Base-by-base conservation (phyloP, 257 asterid genomes). In the Datura wrightii region DNA sequence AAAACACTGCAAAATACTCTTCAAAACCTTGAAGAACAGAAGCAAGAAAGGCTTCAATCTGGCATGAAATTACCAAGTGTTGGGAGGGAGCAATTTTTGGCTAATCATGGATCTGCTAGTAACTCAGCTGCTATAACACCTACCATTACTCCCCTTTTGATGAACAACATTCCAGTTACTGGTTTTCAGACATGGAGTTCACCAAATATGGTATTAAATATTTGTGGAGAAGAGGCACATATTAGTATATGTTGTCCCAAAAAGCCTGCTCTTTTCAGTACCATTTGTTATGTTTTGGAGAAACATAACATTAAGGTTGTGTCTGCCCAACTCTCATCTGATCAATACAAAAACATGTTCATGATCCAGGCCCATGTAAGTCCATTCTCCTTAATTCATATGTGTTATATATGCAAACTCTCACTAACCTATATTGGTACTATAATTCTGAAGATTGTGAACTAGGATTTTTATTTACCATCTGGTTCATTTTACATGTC, bases 61-160 rank as follows among this genome's bases (percentile, higher is more conserved):
- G 31, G 31, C 31, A 24, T 24, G 31, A 24, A 24, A 24, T 24
- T 24, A 24, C 31, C 31, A 24, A 24, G 31, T 24, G 31, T 24
- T 24, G 31, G 31, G 31, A 85, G 92, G 85, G 95, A 92, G 60
- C 91, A 90, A 3, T 89, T 91, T 66, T 6, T 91, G 39, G 93
- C 94, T 19, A 92, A 92, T 82, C 92, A 84, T 69, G 94, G 90
- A n/a, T 86, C 86, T 16, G 13, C 84, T 37, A 58, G 72, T 85
- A 65, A 83, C 10, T 37, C 88, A 14, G 14, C 85, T 19, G 69
- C 54, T 59, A 39, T 82, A 8, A 65, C 85, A 83, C 3, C 18
- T 74, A 48, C 46, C 88, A 46, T 63, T 88, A 2, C 36, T 31
- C 42, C 18, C 41, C 16, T 10, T 63, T 63, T 31, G 70, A 60